A percentile compares a stretch with the other conserved stretches of the same genome.
phyloP scores from a whole-genome alignment of 768 basidiomycete species.

The Lactarius akahatsu region DNA sequence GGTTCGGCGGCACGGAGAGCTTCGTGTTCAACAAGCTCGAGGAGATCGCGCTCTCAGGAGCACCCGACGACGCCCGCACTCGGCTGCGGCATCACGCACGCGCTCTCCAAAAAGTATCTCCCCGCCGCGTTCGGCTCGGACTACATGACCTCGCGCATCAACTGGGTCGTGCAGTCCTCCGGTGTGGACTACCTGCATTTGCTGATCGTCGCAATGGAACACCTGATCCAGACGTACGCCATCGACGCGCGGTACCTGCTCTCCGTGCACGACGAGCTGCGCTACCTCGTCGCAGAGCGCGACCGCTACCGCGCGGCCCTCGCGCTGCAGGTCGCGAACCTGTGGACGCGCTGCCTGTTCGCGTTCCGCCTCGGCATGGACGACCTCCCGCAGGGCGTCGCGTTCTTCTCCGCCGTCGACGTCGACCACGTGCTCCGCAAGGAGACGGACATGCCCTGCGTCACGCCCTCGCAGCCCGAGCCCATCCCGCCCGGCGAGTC shows the following conservation, averaged over 20 bases:
- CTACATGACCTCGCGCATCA: slow-evolving; percentile 95
- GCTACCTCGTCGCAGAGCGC: slow-evolving; percentile 86
- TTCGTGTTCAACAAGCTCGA: slow-evolving; percentile 98
- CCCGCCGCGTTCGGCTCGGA: slow-evolving; percentile 78
- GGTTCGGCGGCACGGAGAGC: slow-evolving; percentile 96
- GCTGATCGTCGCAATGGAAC: slow-evolving; percentile 91
- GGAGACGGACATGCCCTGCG: slow-evolving; percentile 94
- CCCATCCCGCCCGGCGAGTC: slow-evolving; percentile 88
- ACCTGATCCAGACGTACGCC: slow-evolving; percentile 74
- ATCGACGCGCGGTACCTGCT: slow-evolving; percentile 93
- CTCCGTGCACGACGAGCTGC: slow-evolving; percentile 95
- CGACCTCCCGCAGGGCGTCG: slow-evolving; percentile 91
- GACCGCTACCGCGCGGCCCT: slow-evolving; percentile 90
- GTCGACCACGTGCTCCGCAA: slow-evolving; percentile 89
- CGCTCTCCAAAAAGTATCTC: slow-evolving; percentile 87
- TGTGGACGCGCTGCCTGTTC: slow-evolving; percentile 93
- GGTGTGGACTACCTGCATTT: slow-evolving; percentile 98
- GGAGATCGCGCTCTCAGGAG: slow-evolving; percentile 85
- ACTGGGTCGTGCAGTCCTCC: slow-evolving; percentile 99
- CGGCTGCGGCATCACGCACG: slow-evolving; percentile 90
- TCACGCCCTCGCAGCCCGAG: slow-evolving; percentile 86
- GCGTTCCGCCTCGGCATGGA: slow-evolving; percentile 94
- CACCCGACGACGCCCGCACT: slow-evolving; percentile 89
- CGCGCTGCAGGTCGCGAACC: slow-evolving; percentile 90
- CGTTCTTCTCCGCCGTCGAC: slow-evolving; percentile 97